Base-by-base conservation (phyloP, 1,139 yeast genomes). In the Debaryomyces fabryi region DNA sequence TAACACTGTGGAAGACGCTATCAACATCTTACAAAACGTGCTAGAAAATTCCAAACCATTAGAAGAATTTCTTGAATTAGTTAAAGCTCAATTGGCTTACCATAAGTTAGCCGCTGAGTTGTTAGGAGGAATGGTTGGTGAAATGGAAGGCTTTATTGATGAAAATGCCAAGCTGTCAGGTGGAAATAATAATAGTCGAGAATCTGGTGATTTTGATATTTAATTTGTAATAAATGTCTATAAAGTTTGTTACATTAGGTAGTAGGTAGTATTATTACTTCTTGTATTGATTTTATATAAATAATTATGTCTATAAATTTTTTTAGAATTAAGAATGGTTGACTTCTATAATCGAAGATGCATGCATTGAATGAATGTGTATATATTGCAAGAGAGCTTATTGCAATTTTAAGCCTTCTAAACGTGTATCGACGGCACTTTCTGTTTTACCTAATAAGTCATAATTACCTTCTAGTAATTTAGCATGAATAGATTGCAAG, bases 1-100 rank as follows among this genome's bases (percentile, higher is more conserved):
- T 41, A 89, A 88, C 56, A 88, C 93, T 18, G 92, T 91, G 33
- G 96, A 90, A 69, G 96, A 88, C 63, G 96, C 96, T 30, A 90
- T 88, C 47, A 77, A 84, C 44, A 83, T 88, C 52, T 86, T 90
- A 93, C 89, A 86, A 71, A 85, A 86, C 63, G 92, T 88, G 23
- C 81, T 89, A 58, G 86, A 85, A 52, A 79, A 85, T 51, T 85
- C 93, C 34, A 82, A 84, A 58, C 89, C 93, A 18, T 74, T 88
- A 59, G 79, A 83, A 50, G 87, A 86, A 64, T 71, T 89, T 54
- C 76, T 79, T 50, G 92, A 86, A 63, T 78, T 89, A 57, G 80
- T 85, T 49, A 80, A 80, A 59, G 96, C 96, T 40, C 96, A 89
- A 71, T 77, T 88, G 65, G 89, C 90, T 25, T 89, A 83, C 72